These are phyloP conservation scores for Panicum miliaceum DNA, from an alignment of 176 grass and related monocot genomes.

Conservation along the genomic window DNA sequence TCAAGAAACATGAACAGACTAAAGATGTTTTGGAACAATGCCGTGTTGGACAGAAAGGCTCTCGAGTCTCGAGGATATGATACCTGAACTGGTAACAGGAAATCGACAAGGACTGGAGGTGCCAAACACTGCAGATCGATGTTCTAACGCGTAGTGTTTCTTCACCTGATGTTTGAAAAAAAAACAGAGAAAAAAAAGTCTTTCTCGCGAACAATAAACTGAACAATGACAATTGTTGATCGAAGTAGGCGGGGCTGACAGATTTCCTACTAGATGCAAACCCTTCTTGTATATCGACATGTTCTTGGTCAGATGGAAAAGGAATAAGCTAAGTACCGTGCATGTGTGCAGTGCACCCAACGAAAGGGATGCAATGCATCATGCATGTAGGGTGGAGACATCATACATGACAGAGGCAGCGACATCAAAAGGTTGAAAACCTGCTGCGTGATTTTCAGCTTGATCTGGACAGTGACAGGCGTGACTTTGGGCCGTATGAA, in stretches of 20 bases:
- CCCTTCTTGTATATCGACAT: background rate
- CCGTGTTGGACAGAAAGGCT: constrained; percentile 7
- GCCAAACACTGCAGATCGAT: background rate
- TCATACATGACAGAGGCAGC: background rate
- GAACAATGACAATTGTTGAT: constrained; percentile 8
- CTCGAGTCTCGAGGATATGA: background rate
- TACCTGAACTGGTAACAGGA: background rate
- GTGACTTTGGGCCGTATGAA: constrained; percentile 2
- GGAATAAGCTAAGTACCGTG: too few relatives aligned
- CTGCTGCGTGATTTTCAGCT: constrained; percentile 24
- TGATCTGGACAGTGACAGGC: background rate
- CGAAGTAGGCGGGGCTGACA: background rate
- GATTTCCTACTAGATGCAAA: background rate
- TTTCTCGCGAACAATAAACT: constrained; percentile 12
- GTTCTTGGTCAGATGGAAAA: constrained; percentile 31
- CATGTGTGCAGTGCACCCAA: constrained; percentile 45
- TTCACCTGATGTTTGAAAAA: background rate
- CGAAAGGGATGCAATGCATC: background rate
- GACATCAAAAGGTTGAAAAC: constrained; percentile 5
- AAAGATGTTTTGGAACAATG: constrained; percentile 7
- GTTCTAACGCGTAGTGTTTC: background rate
- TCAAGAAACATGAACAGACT: constrained; percentile 15
- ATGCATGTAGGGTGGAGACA: background rate
- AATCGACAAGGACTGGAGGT: background rate
- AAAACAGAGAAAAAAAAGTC: background rate